Base-by-base conservation (phyloP, 257 asterid genomes). In the Scutellaria barbata region DNA sequence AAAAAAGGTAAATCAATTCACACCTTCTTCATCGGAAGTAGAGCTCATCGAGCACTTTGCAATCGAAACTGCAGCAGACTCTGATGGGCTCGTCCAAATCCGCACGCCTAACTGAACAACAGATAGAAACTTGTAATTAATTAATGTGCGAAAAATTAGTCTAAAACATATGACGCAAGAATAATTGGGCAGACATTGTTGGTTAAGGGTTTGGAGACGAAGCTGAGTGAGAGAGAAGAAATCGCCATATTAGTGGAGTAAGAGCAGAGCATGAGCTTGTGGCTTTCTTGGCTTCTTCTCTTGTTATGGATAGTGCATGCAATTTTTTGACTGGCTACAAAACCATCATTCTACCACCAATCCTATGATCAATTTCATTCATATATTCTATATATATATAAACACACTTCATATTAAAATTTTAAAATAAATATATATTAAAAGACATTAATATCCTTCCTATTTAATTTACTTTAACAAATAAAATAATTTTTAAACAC, bases 161-260 rank as follows among this genome's bases (percentile, higher is more conserved):
- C 8, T 4, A 54, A 6, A 7, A 67, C 3, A 54, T 16, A 16
- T 1, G 1, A 57, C 59, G 50, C 5, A 18, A 22, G 55, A 66
- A 66, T 61, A 48, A 65, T 13, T 1, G 66, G 47, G 30, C n/a
- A 11, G 20, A 86, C 90, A 85, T 72, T 79, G 79, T 77, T 68
- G 18, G 82, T 30, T 59, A 83, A 64, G 75, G 83, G 61, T 9
- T 71, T 76, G 25, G 89, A 81, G 65, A 80, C 46, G 64, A 83
- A 76, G 78, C 54, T 79, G 80, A 81, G 79, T 18, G 95, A 84
- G 74, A 85, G 74, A 18, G 88, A 85, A 67, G 92, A 77, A 81
- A 80, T 64, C 33, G 92, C 88, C 97, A 91, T 91, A 12, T 54
- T 71, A 79, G 61, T 13, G 13, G 43, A 56, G 71, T 30, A 3